A percentile compares a stretch with the other conserved stretches of the same genome.
Conservation (phyloP, 305 asterid genomes). For the Plantago lanceolata region DNA sequence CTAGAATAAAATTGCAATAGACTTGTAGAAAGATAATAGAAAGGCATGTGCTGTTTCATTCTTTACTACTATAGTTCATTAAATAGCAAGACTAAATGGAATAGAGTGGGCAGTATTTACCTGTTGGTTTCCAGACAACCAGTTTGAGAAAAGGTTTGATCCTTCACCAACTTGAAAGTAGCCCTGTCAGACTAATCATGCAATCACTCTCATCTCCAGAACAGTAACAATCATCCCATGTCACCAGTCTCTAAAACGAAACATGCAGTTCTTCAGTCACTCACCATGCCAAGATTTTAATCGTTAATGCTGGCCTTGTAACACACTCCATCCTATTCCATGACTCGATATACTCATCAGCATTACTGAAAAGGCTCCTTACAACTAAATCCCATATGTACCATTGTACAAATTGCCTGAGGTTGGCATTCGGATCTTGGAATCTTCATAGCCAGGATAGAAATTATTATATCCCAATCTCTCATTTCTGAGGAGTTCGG, state of each 20-base stretch:
- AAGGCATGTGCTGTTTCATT: not conserved
- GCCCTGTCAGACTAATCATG: constrained; percentile 47
- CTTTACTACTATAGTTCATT: not conserved
- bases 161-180: constrained; percentile 70
- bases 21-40: not conserved
- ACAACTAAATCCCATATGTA: constrained; percentile 62
- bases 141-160: constrained; percentile 40
- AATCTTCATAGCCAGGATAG: constrained; percentile 63
- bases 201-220: constrained; percentile 29
- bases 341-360: constrained; percentile 22
- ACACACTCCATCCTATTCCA: constrained; percentile 31
- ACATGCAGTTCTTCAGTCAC: constrained; percentile 32
- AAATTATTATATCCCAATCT: constrained; percentile 60
- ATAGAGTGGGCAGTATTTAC: constrained; percentile 25
- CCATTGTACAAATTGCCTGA: constrained; percentile 66
- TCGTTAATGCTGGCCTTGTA: constrained; percentile 29
- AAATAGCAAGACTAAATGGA: not conserved
- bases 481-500: constrained; percentile 63
- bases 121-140: constrained; percentile 63
- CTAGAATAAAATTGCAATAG: not conserved
- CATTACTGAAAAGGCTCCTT: constrained; percentile 19
- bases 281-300: constrained; percentile 26
- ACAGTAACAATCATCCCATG: constrained; percentile 26
- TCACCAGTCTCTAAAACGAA: constrained; percentile 26
- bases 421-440: constrained; percentile 56